These are phyloP conservation scores for Naganishia randhawae DNA, from an alignment of 768 basidiomycete genomes.

Conservation along the genomic window DNA sequence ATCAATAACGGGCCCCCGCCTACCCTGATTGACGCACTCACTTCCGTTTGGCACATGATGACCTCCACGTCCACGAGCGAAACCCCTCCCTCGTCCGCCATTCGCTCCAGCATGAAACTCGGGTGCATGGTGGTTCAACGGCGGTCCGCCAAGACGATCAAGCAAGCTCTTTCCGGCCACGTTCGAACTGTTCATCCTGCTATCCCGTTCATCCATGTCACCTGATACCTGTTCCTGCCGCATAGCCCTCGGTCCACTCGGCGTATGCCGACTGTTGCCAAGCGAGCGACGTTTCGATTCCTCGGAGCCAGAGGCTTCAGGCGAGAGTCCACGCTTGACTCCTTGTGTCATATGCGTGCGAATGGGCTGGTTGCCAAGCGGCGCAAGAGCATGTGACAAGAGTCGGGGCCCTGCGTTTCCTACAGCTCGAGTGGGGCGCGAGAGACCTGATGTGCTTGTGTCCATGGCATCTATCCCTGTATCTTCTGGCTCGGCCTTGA, in stretches of 20 bases:
- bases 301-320: constrained; percentile 5
- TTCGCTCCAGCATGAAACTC: constrained; percentile 21
- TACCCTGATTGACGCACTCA: constrained; percentile 41
- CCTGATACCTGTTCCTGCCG: constrained; percentile 61
- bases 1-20: constrained; percentile 70
- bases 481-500: background rate
- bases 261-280: constrained; percentile 42
- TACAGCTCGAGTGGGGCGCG: constrained; percentile 5
- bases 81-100: constrained; percentile 6
- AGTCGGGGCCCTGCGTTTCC: constrained; percentile 32
- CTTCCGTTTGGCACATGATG: constrained; percentile 3
- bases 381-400: constrained; percentile 41
- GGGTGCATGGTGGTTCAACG: constrained; percentile 24
- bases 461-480: constrained; percentile 16
- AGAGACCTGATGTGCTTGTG: constrained; percentile 16
- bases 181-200: constrained; percentile 25
- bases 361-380: constrained; percentile 25
- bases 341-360: constrained; percentile 16
- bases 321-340: constrained; percentile 41
- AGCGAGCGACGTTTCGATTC: constrained; percentile 2
- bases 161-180: constrained; percentile 22
- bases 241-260: constrained; percentile 85
- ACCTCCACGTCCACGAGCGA: constrained; percentile 11
- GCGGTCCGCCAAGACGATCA: constrained; percentile 27
- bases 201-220: constrained; percentile 50